Evolutionary conservation across 192 early-diverging fungal species (phyloP).

Genomic region (Oehlia diaphana): DNA sequence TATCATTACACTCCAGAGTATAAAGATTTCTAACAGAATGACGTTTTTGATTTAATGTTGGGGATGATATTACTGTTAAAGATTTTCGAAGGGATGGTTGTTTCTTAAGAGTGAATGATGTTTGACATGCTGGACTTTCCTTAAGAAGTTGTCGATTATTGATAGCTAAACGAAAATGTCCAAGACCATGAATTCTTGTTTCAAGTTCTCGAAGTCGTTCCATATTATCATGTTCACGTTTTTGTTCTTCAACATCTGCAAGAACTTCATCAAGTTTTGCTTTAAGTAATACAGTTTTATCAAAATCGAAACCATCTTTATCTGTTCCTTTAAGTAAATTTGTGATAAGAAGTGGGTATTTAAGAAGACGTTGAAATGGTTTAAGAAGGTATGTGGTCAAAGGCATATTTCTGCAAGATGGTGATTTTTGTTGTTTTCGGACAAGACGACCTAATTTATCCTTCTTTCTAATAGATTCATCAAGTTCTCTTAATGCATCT

Average conservation of each 20-base stretch:
- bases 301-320: constrained; percentile 31
- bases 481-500: constrained; percentile 50
- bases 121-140: constrained; percentile 27
- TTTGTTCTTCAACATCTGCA: constrained; percentile 33
- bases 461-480: constrained; percentile 43
- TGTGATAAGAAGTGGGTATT: constrained; percentile 58
- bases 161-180: constrained; percentile 20
- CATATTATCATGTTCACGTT: constrained; percentile 30
- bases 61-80: constrained; percentile 17
- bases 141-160: constrained; percentile 15
- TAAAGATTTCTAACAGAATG: constrained; percentile 33
- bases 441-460: constrained; percentile 49
- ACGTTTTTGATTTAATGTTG: constrained; percentile 14
- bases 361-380: constrained; percentile 63
- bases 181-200: constrained; percentile 33
- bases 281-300: constrained; percentile 31
- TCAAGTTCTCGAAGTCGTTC: constrained; percentile 30
- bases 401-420: constrained; percentile 54
- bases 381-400: constrained; percentile 54
- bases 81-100: constrained; percentile 28
- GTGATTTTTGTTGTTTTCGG: constrained; percentile 48
- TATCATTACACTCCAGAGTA: constrained; percentile 30
- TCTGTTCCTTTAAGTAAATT: constrained; percentile 50
- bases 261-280: constrained; percentile 32
- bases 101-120: background rate